Conservation (phyloP, 495 filamentous ascomycete species). For the Daldinia vernicosa region DNA sequence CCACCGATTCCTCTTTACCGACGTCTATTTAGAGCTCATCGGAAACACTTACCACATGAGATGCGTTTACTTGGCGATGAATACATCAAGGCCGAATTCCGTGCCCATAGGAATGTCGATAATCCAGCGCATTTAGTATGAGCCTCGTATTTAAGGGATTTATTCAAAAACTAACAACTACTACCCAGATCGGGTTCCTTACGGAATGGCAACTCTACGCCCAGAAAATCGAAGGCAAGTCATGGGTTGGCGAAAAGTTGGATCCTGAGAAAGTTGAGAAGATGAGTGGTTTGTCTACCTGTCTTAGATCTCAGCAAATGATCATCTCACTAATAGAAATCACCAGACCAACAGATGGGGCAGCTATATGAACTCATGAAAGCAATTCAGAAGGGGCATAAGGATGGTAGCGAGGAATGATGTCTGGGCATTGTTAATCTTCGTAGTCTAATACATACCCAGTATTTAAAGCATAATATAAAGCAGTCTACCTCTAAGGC, state of each 20-base stretch:
- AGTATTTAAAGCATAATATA: neutral
- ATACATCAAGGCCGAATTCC: constrained; percentile 92
- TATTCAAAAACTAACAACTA: neutral
- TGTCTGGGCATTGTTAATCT: neutral
- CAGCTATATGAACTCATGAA: constrained; percentile 96
- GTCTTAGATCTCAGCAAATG: neutral
- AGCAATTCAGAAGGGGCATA: constrained; percentile 71
- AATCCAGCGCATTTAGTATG: constrained; percentile 92
- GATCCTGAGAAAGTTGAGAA: constrained; percentile 84
- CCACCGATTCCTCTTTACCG: constrained; percentile 93
- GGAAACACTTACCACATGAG: constrained; percentile 74
- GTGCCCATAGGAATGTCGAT: constrained; percentile 80
- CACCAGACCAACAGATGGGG: constrained; percentile 85
- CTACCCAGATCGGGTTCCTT: constrained; percentile 83
- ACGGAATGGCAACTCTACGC: constrained; percentile 97
- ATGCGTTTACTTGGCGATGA: constrained; percentile 86
- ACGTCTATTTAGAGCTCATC: constrained; percentile 84
- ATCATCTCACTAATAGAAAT: constrained; percentile 9
- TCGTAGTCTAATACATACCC: neutral
- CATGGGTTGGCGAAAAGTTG: constrained; percentile 80
- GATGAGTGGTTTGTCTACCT: constrained; percentile 82
- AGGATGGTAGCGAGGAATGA: constrained; percentile 51
- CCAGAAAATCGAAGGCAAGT: constrained; percentile 85
- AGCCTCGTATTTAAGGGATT: neutral
- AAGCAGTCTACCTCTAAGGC: neutral